Evolutionary conservation across 1,139 yeast species (phyloP).

Genomic region (Candida smagusa): DNA sequence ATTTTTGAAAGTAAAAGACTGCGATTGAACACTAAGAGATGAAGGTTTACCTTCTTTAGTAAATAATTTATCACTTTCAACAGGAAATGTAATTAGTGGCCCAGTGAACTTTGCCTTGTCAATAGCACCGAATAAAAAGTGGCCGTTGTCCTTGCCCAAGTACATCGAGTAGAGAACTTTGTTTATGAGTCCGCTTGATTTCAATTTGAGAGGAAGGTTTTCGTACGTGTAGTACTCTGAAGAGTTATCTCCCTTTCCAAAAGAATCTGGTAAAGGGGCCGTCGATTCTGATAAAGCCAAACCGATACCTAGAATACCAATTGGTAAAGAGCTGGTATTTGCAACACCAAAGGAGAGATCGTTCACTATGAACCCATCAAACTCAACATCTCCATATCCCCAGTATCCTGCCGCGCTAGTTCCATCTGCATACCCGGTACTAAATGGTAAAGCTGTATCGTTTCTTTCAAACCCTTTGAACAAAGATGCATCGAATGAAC

Average conservation of each 20-base stretch:
- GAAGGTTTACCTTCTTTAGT: no score
- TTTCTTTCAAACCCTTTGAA: conserved; percentile 33
- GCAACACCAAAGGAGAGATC: conserved; percentile 52
- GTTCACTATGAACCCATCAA: conserved; percentile 41
- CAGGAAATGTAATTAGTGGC: conserved; percentile 29
- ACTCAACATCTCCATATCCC: conserved; percentile 47
- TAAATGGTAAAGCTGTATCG: conserved; percentile 29
- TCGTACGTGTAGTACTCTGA: no score
- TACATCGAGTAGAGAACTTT: conserved; percentile 49
- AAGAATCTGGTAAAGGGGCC: conserved; percentile 36
- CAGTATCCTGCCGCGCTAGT: conserved; percentile 59
- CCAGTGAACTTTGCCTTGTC: conserved; percentile 52
- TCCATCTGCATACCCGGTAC: conserved; percentile 60
- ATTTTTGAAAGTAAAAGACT: background rate
- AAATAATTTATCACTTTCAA: no score
- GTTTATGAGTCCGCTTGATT: conserved; percentile 50
- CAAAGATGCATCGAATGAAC: conserved; percentile 35
- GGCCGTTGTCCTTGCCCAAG: conserved; percentile 29
- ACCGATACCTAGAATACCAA: conserved; percentile 57
- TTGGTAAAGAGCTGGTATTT: conserved; percentile 35
- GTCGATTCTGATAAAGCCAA: conserved; percentile 44
- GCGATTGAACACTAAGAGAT: background rate
- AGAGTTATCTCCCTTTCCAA: no score
- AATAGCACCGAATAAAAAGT: conserved; percentile 55
- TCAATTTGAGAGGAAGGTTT: no score